These are phyloP conservation scores for Gautieria morchelliformis DNA, from an alignment of 768 basidiomycete species.

Conservation along the genomic window DNA sequence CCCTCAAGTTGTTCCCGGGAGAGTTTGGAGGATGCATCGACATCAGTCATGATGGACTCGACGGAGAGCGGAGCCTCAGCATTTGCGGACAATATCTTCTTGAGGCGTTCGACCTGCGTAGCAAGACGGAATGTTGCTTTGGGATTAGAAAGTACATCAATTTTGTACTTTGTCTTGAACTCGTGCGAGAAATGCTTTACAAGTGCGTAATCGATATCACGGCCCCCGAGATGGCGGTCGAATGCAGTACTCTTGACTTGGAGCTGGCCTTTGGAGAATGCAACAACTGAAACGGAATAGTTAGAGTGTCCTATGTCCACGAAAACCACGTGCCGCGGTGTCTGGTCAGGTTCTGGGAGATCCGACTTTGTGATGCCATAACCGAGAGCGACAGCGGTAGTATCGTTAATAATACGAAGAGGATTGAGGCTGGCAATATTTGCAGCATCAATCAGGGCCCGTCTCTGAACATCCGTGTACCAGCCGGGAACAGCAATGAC, in stretches of 20 bases:
- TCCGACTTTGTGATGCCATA: constrained; percentile 99
- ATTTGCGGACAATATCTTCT: constrained; percentile 96
- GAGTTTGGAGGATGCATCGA: constrained; percentile 84
- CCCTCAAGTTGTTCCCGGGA: constrained; percentile 74
- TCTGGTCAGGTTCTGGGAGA: constrained; percentile 70
- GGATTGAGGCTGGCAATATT: constrained; percentile 81
- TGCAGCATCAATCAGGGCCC: constrained; percentile 85
- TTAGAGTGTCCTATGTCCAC: constrained; percentile 93
- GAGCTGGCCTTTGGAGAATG: constrained; percentile 91
- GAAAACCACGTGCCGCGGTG: constrained; percentile 81
- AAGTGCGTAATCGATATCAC: constrained; percentile 91
- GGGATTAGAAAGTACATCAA: constrained; percentile 84
- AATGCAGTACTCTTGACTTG: constrained; percentile 81
- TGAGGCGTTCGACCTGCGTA: constrained; percentile 85
- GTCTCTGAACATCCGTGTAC: constrained; percentile 91
- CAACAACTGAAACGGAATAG: constrained; percentile 79
- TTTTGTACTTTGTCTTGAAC: constrained; percentile 97
- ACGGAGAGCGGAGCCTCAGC: constrained; percentile 81
- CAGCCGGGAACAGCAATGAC: constrained; percentile 95
- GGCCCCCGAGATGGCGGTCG: constrained; percentile 90
- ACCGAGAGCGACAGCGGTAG: constrained; percentile 89
- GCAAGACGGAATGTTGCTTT: constrained; percentile 89
- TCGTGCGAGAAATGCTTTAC: constrained; percentile 81
- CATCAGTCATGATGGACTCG: constrained; percentile 93
- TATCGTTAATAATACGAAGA: constrained; percentile 95